phyloP scores from a whole-genome alignment of 2,329 filamentous ascomycete species.

The Penicillium polonicum region DNA sequence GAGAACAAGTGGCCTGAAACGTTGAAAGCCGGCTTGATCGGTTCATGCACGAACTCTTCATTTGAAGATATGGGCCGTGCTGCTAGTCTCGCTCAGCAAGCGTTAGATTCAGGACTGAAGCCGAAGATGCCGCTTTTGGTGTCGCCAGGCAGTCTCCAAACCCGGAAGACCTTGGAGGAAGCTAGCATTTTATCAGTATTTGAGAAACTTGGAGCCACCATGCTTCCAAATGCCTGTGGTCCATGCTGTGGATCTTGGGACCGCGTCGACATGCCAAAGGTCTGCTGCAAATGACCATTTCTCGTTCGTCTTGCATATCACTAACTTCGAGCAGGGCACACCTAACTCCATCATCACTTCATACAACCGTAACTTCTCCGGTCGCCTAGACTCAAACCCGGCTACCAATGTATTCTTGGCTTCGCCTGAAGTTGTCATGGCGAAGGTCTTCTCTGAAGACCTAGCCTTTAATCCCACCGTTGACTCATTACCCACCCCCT shows the following conservation, averaged over 20 bases:
- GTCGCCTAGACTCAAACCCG: conserved; percentile 91
- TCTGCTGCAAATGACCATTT: background rate
- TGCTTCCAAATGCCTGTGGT: conserved; percentile 74
- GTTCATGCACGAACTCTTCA: conserved; percentile 91
- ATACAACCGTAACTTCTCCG: conserved; percentile 99
- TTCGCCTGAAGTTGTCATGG: conserved; percentile 82
- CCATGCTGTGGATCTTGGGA: conserved; percentile 74
- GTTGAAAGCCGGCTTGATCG: conserved; percentile 91
- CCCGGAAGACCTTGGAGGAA: conserved; percentile 82
- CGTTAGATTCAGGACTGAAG: conserved; percentile 86
- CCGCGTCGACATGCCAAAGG: conserved; percentile 91
- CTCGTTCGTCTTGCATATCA: no score
- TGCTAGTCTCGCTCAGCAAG: conserved; percentile 85
- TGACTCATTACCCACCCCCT: conserved; percentile 85
- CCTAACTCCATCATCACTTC: conserved; percentile 95
- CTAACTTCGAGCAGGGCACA: conserved; percentile 76
- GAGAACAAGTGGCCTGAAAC: conserved; percentile 93
- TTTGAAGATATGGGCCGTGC: conserved; percentile 89
- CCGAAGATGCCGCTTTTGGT: conserved; percentile 88
- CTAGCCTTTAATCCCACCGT: conserved; percentile 91
- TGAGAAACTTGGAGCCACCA: conserved; percentile 89
- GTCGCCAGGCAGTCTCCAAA: conserved; percentile 93
- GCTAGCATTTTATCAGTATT: conserved; percentile 90
- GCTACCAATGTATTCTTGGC: conserved; percentile 89
- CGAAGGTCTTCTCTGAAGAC: conserved; percentile 74